Base-by-base conservation (phyloP, 257 asterid species). In the Solanum corneliomulleri region DNA sequence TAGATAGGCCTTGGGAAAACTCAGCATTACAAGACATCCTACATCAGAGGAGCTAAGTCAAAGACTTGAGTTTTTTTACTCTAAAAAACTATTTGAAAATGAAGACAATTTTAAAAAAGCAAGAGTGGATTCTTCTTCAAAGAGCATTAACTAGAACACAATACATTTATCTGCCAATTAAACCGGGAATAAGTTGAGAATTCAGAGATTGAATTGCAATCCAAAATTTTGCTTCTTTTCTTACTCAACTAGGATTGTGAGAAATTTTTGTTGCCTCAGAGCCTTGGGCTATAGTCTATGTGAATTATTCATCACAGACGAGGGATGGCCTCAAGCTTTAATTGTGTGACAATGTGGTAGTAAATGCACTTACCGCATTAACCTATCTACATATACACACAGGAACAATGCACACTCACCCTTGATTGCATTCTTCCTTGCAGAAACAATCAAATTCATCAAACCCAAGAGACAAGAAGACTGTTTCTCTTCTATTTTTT, bases 1-100 rank as follows among this genome's bases (percentile, higher is more conserved):
- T 80, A 87, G 89, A 89, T 42, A 84, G 89, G 82, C 75, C 60
- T 85, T 86, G 86, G 86, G 76, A 76, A 85, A 72, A 84, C 88
- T 88, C 88, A 42, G 37, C 87, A 45, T 72, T 82, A 81, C 68
- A 49, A 81, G 31, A 81, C 20, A 81, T 49, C 69, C 85, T 81
- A 81, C 85, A 81, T 49, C 69, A 81, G 45, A 31, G 39, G 69
- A 81, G 69, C 20, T 31, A 81, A 47, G 69, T 49, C 45, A 81
- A 81, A 49, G 44, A 27, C 85, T 49, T 6, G 7, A 20, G 12
- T 20, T 31, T 47, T 9, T 45, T 52, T 4, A 49, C 20, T 81
- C 69, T 3, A 49, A 81, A 49, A 44, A 81, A 20, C 85, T 49
- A 81, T 31, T 29, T 16, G 29, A 29, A 49, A 49, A 81, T 29